Evolutionary conservation across 78 protist species (phyloP), one percentile per base, ranked within the genome.

Genomic region (Dictyostelium purpureum): DNA sequence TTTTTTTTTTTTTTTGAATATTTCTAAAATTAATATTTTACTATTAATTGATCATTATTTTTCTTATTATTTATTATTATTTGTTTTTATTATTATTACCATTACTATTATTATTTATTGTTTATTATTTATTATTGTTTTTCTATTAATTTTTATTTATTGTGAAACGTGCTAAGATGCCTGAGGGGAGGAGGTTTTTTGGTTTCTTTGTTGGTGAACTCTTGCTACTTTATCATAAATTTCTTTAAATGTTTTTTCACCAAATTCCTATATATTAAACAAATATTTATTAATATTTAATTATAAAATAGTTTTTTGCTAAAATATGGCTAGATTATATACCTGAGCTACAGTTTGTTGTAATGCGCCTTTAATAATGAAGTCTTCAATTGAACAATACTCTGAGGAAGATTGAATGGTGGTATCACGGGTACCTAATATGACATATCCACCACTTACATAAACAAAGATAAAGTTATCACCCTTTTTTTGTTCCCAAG

Each of bases 401-500:
- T 85, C 92, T 14, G 82, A 26, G 40, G n/a, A 9, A 57, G 82
- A 73, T 40, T 37, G 31, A 21, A 35, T 56, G 28, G 74, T 16
- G 26, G 59, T 70, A 24, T 85, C 92, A 73, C 92, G 82, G 2
- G 63, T n/a, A 21, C 92, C 92, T 19, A 85, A 61, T 14, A 85
- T 61, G n/a, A 85, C 92, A 45, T 85, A 85, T 52, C 92, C 92
- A 74, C 92, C 92, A 33, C 82, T 73, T 14, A 85, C 92, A 85
- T 71, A 85, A 18, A 85, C 92, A 74, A 85, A 85, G 21, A 73
- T 73, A 67, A 71, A 85, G 14, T 49, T 28, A 28, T 70, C 69
- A 38, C 79, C 70, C 70, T 85, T 85, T 59, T 85, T 85, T n/a
- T 59, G 57, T 35, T 85, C 92, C 92, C 92, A 85, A 73, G 92